phyloP scores from a whole-genome alignment of 2,329 filamentous ascomycete genomes.

The Phyllosticta paracitricarpa region DNA sequence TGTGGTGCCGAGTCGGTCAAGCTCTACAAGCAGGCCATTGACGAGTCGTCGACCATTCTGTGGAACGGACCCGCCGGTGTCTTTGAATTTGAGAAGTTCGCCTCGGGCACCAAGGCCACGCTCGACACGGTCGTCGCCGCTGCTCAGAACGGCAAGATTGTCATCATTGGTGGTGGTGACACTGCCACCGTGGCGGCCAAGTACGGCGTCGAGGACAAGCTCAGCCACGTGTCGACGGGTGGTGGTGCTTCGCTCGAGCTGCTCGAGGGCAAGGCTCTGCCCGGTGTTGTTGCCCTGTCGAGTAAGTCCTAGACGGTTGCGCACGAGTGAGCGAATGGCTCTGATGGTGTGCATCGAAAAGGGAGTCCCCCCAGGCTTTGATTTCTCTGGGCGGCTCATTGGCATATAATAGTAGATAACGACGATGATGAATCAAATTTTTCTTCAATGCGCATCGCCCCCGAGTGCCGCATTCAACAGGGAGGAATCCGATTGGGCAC shows the following conservation, averaged over 20 bases:
- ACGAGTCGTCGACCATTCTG: conserved; percentile 86
- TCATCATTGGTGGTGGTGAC: conserved; percentile 97
- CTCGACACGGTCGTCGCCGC: conserved; percentile 80
- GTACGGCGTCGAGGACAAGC: conserved; percentile 90
- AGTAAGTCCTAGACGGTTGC: conserved; percentile 42
- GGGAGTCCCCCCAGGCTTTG: conserved; percentile 6
- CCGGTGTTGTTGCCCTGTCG: conserved; percentile 86
- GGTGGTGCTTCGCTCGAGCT: conserved; percentile 93
- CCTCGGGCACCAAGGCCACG: conserved; percentile 81
- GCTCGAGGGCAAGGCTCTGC: conserved; percentile 94
- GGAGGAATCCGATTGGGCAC: too few species aligned
- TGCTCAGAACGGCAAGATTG: conserved; percentile 76
- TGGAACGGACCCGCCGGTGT: conserved; percentile 98
- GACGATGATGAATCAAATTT: neutral
- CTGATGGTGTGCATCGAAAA: conserved; percentile 9
- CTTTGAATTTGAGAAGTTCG: conserved; percentile 94
- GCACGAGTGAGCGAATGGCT: neutral
- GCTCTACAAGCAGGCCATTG: conserved; percentile 80
- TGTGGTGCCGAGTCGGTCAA: conserved; percentile 81
- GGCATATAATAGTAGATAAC: neutral
- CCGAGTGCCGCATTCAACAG: too few species aligned
- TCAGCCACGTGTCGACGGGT: conserved; percentile 96
- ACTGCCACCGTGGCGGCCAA: conserved; percentile 97
- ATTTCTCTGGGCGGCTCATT: neutral
- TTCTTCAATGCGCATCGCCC: neutral